Evolutionary conservation across 495 filamentous ascomycete species (phyloP).

Genomic region (Cercophora newfieldiana): DNA sequence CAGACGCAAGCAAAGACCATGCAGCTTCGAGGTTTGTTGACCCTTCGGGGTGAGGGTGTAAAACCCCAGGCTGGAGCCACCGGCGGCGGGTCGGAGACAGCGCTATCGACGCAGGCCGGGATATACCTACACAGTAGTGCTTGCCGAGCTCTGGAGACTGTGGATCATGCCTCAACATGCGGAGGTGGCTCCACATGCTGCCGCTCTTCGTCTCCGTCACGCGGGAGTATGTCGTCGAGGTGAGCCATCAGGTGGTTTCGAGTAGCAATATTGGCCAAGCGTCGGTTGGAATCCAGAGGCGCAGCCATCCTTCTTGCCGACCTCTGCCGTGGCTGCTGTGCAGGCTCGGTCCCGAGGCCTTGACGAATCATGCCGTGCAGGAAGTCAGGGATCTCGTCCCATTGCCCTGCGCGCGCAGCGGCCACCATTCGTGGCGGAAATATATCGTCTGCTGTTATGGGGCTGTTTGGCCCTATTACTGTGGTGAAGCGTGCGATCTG

Average conservation of each 20-base stretch:
- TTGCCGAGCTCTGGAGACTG: background rate
- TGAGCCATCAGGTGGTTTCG: background rate
- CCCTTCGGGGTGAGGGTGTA: background rate
- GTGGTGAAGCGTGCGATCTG: slow-evolving; percentile 36
- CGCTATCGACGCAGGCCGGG: background rate
- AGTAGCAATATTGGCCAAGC: background rate
- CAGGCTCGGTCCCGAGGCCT: slow-evolving; percentile 26
- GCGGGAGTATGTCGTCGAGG: background rate
- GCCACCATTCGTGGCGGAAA: slow-evolving; percentile 45
- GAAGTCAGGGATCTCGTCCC: slow-evolving; percentile 52
- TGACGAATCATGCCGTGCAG: slow-evolving; percentile 49
- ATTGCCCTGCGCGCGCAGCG: slow-evolving; percentile 50
- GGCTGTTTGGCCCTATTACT: slow-evolving; percentile 21
- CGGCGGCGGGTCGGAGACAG: background rate
- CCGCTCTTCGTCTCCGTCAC: background rate
- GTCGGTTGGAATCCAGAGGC: background rate
- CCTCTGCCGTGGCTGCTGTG: background rate
- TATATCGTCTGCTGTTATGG: slow-evolving; percentile 37
- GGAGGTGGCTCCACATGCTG: slow-evolving; percentile 4
- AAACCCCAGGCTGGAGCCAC: background rate
- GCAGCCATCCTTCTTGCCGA: slow-evolving; percentile 12
- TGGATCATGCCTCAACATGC: slow-evolving; percentile 13
- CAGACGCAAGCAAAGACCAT: background rate
- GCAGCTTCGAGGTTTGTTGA: background rate
- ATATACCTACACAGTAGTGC: background rate